Conservation (phyloP, 2,329 filamentous ascomycete genomes). For the Aspergillus flavus region DNA sequence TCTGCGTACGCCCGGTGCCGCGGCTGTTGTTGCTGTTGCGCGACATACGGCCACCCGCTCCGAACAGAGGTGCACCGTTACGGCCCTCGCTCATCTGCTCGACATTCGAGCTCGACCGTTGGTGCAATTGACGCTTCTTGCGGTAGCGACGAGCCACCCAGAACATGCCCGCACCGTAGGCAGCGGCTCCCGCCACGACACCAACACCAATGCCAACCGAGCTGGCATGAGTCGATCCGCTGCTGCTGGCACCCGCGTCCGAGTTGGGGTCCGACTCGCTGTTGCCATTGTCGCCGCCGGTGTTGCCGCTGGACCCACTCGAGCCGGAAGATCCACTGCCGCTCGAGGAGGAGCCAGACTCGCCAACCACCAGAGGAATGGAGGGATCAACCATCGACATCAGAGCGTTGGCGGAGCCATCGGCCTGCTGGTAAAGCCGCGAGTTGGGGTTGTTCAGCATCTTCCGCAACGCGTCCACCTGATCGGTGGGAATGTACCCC, state of each 20-base stretch:
- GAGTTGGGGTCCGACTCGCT: conserved; percentile 39
- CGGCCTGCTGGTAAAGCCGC: conserved; percentile 71
- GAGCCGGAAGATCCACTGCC: conserved; percentile 20
- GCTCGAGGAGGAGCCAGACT: conserved; percentile 49
- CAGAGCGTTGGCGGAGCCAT: conserved; percentile 68
- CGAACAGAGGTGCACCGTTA: conserved; percentile 41
- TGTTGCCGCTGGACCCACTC: conserved; percentile 43
- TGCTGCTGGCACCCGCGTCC: conserved; percentile 54
- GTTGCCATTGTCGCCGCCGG: conserved; percentile 45
- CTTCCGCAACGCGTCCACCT: conserved; percentile 68
- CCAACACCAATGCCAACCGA: conserved; percentile 73
- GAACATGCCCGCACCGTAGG: conserved; percentile 96
- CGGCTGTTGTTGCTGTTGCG: conserved; percentile 66
- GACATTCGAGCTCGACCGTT: conserved; percentile 71
- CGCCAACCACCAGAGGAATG: conserved; percentile 67
- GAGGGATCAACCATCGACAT: conserved; percentile 82
- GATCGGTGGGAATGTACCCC: conserved; percentile 71
- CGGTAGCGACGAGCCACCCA: conserved; percentile 88
- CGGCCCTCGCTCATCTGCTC: conserved; percentile 69
- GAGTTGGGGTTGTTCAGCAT: conserved; percentile 73
- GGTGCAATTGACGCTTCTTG: conserved; percentile 77
- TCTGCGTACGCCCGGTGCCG: conserved; percentile 65
- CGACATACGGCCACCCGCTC: conserved; percentile 48
- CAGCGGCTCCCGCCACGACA: conserved; percentile 74
- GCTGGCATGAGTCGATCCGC: conserved; percentile 41